Percentiles rank a stretch among this genome's conserved stretches.
Conservation (phyloP, 495 filamentous ascomycete genomes). For the Jackrogersella minutella region DNA sequence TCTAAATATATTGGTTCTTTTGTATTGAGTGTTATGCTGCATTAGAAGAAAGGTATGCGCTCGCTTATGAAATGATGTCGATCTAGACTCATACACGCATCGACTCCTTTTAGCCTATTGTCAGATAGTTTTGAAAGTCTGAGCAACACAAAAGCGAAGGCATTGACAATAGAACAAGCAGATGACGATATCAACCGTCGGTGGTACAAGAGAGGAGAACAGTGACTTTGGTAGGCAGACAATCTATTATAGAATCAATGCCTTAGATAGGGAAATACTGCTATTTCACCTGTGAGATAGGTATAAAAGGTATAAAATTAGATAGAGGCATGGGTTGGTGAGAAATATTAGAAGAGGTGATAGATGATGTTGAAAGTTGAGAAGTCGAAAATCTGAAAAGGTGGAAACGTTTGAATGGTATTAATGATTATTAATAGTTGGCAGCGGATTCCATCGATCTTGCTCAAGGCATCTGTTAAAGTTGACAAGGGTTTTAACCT, state of each 20-base stretch:
- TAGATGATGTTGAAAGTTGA: too few relatives aligned
- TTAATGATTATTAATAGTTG: background rate
- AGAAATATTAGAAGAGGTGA: too few relatives aligned
- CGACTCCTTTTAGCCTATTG: background rate
- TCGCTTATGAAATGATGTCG: background rate
- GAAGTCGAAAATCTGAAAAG: background rate
- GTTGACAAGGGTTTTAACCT: background rate
- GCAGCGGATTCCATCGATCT: background rate
- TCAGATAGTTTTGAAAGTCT: background rate
- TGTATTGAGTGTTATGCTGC: background rate
- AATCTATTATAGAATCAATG: too few relatives aligned
- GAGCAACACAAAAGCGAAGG: background rate
- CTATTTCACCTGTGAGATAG: too few relatives aligned
- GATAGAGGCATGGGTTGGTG: too few relatives aligned
- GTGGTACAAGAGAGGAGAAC: too few relatives aligned
- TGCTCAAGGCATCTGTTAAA: too few relatives aligned
- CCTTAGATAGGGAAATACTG: too few relatives aligned
- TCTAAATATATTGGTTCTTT: background rate
- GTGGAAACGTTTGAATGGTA: background rate
- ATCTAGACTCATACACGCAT: background rate
- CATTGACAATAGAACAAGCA: background rate
- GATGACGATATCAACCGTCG: too few relatives aligned
- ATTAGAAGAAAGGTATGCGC: background rate
- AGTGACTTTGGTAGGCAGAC: too few relatives aligned
- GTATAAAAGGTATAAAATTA: too few relatives aligned